These are phyloP conservation scores for Cornus suecica DNA, from an alignment of 148 eudicot genomes.

Conservation along the genomic window DNA sequence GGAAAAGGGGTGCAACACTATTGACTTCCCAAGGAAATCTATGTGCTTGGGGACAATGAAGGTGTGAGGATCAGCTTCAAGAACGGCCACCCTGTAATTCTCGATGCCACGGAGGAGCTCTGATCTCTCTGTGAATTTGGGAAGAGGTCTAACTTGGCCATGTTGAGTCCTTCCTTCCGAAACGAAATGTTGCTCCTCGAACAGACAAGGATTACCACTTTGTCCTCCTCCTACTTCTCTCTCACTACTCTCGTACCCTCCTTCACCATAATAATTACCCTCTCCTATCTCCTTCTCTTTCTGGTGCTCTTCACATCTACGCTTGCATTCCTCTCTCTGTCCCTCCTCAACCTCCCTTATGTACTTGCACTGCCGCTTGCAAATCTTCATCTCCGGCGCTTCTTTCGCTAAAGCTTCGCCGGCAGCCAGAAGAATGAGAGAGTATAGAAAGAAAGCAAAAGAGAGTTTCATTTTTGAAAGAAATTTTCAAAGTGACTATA, in stretches of 20 bases:
- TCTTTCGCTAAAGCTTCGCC: too few relatives aligned
- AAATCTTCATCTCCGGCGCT: too few relatives aligned
- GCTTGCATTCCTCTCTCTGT: background rate
- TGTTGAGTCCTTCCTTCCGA: slow-evolving; percentile 32
- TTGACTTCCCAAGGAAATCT: too few relatives aligned
- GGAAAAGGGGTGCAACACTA: too few relatives aligned
- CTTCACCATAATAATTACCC: background rate
- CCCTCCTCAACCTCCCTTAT: too few relatives aligned
- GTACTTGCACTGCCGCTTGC: too few relatives aligned
- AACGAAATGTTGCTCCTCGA: slow-evolving; percentile 51
- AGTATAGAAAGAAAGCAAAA: too few relatives aligned
- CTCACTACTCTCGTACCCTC: background rate
- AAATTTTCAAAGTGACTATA: too few relatives aligned
- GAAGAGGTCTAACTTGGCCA: slow-evolving; percentile 51
- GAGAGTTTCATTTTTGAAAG: too few relatives aligned
- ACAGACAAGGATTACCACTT: slow-evolving; percentile 54
- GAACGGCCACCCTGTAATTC: slow-evolving; percentile 57
- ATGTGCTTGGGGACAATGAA: slow-evolving; percentile 62
- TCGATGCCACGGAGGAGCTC: slow-evolving; percentile 65
- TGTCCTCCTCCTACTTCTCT: slow-evolving; percentile 20
- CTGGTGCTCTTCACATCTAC: slow-evolving; percentile 4
- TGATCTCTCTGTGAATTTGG: slow-evolving; percentile 54
- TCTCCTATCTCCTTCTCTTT: background rate
- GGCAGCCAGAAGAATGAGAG: too few relatives aligned
- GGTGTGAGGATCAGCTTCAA: slow-evolving; percentile 76